A percentile compares a stretch with the other conserved stretches of the same genome.
These are phyloP conservation scores for Termitomyces heimii DNA, from an alignment of 768 basidiomycete genomes.

Conservation along the genomic window DNA sequence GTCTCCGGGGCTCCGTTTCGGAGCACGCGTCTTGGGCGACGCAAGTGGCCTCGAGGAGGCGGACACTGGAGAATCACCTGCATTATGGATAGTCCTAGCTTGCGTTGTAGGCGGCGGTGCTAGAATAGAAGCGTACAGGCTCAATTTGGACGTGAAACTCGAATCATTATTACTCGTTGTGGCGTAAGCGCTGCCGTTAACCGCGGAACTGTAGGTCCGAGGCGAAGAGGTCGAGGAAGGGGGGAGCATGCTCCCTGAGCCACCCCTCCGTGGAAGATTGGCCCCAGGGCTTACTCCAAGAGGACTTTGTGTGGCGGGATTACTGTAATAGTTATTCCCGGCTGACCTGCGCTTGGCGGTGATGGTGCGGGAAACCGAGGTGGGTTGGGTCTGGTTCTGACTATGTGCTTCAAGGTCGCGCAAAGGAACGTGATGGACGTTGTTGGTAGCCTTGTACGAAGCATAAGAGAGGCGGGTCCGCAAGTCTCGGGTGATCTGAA, in stretches of 20 bases:
- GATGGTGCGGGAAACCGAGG: slow-evolving; percentile 44
- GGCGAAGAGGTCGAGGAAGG: slow-evolving; percentile 35
- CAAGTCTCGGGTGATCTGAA: slow-evolving; percentile 74
- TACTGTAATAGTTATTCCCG: slow-evolving; percentile 39
- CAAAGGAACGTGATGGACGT: slow-evolving; percentile 58
- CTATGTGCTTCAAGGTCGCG: slow-evolving; percentile 67
- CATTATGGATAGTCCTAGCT: slow-evolving; percentile 76
- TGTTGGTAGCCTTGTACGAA: slow-evolving; percentile 77
- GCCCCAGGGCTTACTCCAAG: slow-evolving; percentile 23
- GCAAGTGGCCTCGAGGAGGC: slow-evolving; percentile 41
- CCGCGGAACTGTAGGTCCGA: slow-evolving; percentile 38
- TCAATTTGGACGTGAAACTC: slow-evolving; percentile 32
- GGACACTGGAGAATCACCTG: slow-evolving; percentile 59
- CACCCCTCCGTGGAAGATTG: slow-evolving; percentile 26
- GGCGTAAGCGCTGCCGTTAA: slow-evolving; percentile 21
- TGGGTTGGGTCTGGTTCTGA: slow-evolving; percentile 33
- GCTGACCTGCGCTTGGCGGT: slow-evolving; percentile 53
- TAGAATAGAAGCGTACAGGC: slow-evolving; percentile 68
- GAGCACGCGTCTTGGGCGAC: slow-evolving; percentile 35
- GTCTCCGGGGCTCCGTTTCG: slow-evolving; percentile 43
- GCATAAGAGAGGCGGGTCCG: slow-evolving; percentile 80
- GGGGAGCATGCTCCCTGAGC: slow-evolving; percentile 41
- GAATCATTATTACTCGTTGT: slow-evolving; percentile 25
- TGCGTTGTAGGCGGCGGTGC: slow-evolving; percentile 73
- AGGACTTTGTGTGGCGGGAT: slow-evolving; percentile 44